phyloP scores from a whole-genome alignment of 768 basidiomycete species.

The Sistotremastrum niveocremeum region DNA sequence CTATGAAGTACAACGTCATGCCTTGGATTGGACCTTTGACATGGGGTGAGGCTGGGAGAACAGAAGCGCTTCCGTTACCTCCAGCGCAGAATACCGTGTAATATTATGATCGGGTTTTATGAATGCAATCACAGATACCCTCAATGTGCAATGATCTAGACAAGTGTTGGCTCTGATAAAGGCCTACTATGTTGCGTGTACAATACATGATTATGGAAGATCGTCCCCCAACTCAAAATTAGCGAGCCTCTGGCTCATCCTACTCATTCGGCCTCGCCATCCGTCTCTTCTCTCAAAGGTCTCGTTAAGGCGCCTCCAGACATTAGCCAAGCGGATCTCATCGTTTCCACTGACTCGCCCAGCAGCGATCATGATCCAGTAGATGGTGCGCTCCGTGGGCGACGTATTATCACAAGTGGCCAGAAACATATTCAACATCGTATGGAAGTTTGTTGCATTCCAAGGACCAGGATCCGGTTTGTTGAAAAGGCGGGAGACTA shows the following conservation, averaged over 20 bases:
- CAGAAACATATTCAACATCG: conserved; percentile 51
- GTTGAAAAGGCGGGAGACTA: no score
- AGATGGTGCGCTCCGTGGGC: conserved; percentile 35
- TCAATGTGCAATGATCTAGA: no score
- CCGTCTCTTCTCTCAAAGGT: conserved; percentile 28
- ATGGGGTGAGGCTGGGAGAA: conserved; percentile 58
- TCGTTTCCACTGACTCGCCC: conserved; percentile 45
- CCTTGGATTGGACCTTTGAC: conserved; percentile 73
- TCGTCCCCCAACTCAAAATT: no score
- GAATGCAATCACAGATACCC: no score
- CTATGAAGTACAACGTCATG: conserved; percentile 82
- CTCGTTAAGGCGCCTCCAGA: conserved; percentile 43
- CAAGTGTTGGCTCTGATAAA: no score
- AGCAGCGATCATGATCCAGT: conserved; percentile 59
- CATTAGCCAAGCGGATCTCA: conserved; percentile 31
- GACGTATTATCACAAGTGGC: conserved; percentile 31
- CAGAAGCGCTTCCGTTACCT: conserved; percentile 15
- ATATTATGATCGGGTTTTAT: not conserved
- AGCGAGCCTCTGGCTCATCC: no score
- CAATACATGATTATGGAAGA: no score
- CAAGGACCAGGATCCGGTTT: conserved; percentile 21
- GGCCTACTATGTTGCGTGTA: no score
- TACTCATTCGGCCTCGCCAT: no score
- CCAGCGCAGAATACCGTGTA: conserved; percentile 1
- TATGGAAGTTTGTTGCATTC: conserved; percentile 42